phyloP scores from a whole-genome alignment of 202 grass and related monocot species.

The Thinopyrum obtusiflorum region DNA sequence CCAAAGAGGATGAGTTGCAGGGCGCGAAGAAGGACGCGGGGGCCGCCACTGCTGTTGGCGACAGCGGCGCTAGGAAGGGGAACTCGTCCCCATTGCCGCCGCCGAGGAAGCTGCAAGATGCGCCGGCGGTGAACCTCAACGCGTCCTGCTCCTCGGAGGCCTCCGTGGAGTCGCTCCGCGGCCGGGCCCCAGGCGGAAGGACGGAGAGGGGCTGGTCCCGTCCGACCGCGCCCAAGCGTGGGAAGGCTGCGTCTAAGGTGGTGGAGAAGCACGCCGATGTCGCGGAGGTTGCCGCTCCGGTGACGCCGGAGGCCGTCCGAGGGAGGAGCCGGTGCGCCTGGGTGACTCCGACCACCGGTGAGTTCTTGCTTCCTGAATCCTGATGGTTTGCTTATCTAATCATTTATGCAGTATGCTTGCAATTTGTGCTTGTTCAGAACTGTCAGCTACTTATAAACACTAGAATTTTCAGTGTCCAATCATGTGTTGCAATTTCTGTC shows the following conservation, averaged over 20 bases:
- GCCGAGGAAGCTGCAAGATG: conserved; percentile 49
- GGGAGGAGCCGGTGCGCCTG: conserved; percentile 67
- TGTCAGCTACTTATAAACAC: neutral
- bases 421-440: neutral
- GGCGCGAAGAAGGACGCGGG: conserved; percentile 36
- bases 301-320: conserved; percentile 25
- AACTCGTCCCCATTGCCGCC: conserved; percentile 23
- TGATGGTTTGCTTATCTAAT: neutral
- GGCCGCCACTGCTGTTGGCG: neutral
- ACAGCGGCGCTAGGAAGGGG: conserved; percentile 5
- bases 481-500: neutral
- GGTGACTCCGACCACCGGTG: conserved; percentile 80
- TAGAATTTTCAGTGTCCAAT: neutral
- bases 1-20: conserved; percentile 16
- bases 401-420: neutral
- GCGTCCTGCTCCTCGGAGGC: conserved; percentile 73
- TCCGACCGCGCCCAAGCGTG: conserved; percentile 34
- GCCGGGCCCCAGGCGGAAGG: conserved; percentile 48
- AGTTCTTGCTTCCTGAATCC: conserved; percentile 26
- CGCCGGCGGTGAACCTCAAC: conserved; percentile 41
- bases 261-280: conserved; percentile 26
- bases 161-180: conserved; percentile 49
- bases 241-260: conserved; percentile 44
- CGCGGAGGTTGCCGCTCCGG: neutral
- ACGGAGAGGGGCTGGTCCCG: conserved; percentile 37